These are phyloP conservation scores for Yamadazyma jaroonii DNA, from an alignment of 1,139 yeast genomes.

Conservation along the genomic window DNA sequence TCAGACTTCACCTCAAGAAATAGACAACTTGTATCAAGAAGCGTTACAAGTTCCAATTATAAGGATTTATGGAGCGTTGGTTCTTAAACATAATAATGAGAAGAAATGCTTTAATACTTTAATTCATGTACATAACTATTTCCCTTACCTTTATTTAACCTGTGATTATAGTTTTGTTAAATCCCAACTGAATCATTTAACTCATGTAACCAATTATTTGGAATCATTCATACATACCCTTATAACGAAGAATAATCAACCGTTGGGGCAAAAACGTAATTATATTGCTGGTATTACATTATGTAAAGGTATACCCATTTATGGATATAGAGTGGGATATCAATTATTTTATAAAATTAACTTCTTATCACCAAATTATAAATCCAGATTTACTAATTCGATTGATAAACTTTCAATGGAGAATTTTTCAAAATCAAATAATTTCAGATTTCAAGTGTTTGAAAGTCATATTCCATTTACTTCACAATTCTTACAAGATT, in stretches of 20 bases:
- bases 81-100: slow-evolving; percentile 11
- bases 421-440: slow-evolving; percentile 7
- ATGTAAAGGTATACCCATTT: slow-evolving; percentile 77
- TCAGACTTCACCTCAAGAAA: slow-evolving; percentile 37
- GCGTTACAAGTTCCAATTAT: slow-evolving; percentile 66
- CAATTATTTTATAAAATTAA: slow-evolving; percentile 64
- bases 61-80: slow-evolving; percentile 62
- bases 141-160: slow-evolving; percentile 75
- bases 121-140: slow-evolving; percentile 79
- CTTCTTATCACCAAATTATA: slow-evolving; percentile 61
- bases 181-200: slow-evolving; percentile 11
- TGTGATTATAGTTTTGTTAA: slow-evolving; percentile 23
- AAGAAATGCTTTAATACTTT: slow-evolving; percentile 21
- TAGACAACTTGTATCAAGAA: slow-evolving; percentile 29
- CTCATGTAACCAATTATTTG: slow-evolving; percentile 15
- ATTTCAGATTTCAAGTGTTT: slow-evolving; percentile 26
- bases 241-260: slow-evolving; percentile 10
- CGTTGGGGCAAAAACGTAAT: slow-evolving; percentile 3
- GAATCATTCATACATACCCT: slow-evolving; percentile 19
- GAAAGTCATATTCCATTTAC: slow-evolving; percentile 81
- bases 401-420: slow-evolving; percentile 41
- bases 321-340: slow-evolving; percentile 76
- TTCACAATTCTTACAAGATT: slow-evolving; percentile 79
- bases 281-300: slow-evolving; percentile 61
- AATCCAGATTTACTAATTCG: slow-evolving; percentile 57